Evolutionary conservation across 164 flowering plant species (phyloP).

Genomic region (Pachysandra terminalis): DNA sequence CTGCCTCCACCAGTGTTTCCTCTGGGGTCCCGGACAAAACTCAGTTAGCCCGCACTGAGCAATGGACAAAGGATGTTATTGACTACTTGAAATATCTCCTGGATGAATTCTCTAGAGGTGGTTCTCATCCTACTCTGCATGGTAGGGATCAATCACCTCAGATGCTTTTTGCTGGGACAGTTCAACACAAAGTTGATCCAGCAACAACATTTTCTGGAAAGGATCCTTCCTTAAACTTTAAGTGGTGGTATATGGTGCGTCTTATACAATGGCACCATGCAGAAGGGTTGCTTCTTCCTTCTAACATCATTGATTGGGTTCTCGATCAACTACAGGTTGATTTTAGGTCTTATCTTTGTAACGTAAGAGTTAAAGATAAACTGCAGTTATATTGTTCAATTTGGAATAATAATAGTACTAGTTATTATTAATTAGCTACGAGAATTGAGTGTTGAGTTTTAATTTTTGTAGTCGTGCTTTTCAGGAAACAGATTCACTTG

Average conservation of each 20-base stretch:
- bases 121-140: conserved; percentile 40
- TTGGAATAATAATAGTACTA: too few species aligned
- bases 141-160: conserved; percentile 64
- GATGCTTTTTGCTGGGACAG: conserved; percentile 45
- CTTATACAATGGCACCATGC: conserved; percentile 88
- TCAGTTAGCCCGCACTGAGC: conserved; percentile 72
- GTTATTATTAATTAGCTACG: not conserved
- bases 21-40: conserved; percentile 70
- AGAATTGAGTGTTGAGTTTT: not conserved
- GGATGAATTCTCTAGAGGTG: conserved; percentile 63
- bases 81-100: conserved; percentile 80
- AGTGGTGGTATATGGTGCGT: conserved; percentile 95
- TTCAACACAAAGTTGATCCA: conserved; percentile 48
- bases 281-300: conserved; percentile 79
- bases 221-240: conserved; percentile 75
- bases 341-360: not conserved
- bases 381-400: too few species aligned
- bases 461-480: conserved; percentile 15
- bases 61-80: conserved; percentile 93
- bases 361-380: too few species aligned
- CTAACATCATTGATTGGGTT: conserved; percentile 90
- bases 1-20: conserved; percentile 49
- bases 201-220: conserved; percentile 36
- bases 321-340: conserved; percentile 76
- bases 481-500: conserved; percentile 80